phyloP scores from a whole-genome alignment of 208 protist genomes.

The Porcisia hertigi region DNA sequence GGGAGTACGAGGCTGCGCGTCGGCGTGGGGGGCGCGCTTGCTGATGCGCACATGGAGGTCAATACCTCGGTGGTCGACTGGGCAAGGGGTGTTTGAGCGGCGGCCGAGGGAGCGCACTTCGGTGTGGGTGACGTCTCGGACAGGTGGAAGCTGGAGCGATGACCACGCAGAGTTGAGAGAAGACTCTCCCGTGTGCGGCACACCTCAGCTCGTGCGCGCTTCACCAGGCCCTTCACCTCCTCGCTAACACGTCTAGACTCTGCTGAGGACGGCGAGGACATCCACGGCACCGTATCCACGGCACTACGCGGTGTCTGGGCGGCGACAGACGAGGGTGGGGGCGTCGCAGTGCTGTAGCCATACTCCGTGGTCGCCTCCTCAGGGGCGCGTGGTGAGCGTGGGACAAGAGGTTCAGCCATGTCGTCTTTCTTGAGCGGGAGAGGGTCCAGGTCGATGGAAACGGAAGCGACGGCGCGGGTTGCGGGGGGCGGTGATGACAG shows the following conservation, averaged over 20 bases:
- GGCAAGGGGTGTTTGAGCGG: background rate
- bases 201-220: conserved; percentile 65
- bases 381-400: background rate
- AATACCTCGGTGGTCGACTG: background rate
- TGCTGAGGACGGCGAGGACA: conserved; percentile 17
- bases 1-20: conserved; percentile 15
- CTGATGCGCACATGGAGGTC: background rate
- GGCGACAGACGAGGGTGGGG: background rate
- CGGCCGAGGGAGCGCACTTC: background rate
- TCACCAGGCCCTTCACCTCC: conserved; percentile 66
- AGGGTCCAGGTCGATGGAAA: conserved; percentile 1
- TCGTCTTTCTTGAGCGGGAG: background rate
- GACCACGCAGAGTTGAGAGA: conserved; percentile 40
- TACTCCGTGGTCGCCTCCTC: background rate
- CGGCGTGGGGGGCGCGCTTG: background rate
- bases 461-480: background rate
- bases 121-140: conserved; percentile 1
- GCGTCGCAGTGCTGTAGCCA: conserved; percentile 2
- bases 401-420: background rate
- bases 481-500: background rate
- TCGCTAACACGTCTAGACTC: conserved; percentile 54
- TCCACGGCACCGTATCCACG: background rate
- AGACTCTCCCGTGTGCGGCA: conserved; percentile 70
- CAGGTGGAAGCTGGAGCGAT: conserved; percentile 20
- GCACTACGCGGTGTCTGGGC: background rate